Percentiles rank a stretch among this genome's conserved stretches.
Conservation (phyloP, 495 filamentous ascomycete genomes). For the Lasiosphaeris hirsuta region DNA sequence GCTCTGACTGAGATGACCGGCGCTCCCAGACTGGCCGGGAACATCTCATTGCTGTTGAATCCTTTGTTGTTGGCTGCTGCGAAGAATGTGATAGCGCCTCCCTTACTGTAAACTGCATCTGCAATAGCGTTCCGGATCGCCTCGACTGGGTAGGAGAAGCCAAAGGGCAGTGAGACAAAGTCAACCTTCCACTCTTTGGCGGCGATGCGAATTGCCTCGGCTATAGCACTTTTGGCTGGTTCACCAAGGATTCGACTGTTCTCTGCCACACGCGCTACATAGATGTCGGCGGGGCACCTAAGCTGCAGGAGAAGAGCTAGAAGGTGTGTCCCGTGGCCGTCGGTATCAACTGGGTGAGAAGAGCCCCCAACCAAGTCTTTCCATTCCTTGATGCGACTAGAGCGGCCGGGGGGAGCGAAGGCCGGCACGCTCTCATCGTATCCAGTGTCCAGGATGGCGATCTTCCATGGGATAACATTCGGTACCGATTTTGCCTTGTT, state of each 20-base stretch:
- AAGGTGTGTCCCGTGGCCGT: slow-evolving; percentile 18
- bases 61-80: slow-evolving; percentile 9
- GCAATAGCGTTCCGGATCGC: not conserved
- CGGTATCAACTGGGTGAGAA: slow-evolving; percentile 6
- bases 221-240: not conserved
- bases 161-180: slow-evolving; percentile 4
- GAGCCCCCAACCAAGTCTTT: not conserved
- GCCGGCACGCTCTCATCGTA: not conserved
- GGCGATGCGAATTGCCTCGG: slow-evolving; percentile 8
- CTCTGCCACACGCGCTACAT: slow-evolving; percentile 14
- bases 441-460: slow-evolving; percentile 5
- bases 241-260: not conserved
- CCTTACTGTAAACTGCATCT: not conserved
- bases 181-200: slow-evolving; percentile 9
- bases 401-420: not conserved
- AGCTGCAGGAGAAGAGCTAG: slow-evolving; percentile 9
- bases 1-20: slow-evolving; percentile 7
- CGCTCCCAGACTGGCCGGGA: slow-evolving; percentile 9
- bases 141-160: not conserved
- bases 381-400: slow-evolving; percentile 1
- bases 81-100: slow-evolving; percentile 9
- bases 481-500: not conserved
- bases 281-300: slow-evolving; percentile 14
- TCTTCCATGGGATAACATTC: not conserved
- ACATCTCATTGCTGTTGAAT: slow-evolving; percentile 10